These are phyloP conservation scores for Dothistroma septosporum DNA, from an alignment of 2,329 filamentous ascomycete genomes.

Conservation along the genomic window DNA sequence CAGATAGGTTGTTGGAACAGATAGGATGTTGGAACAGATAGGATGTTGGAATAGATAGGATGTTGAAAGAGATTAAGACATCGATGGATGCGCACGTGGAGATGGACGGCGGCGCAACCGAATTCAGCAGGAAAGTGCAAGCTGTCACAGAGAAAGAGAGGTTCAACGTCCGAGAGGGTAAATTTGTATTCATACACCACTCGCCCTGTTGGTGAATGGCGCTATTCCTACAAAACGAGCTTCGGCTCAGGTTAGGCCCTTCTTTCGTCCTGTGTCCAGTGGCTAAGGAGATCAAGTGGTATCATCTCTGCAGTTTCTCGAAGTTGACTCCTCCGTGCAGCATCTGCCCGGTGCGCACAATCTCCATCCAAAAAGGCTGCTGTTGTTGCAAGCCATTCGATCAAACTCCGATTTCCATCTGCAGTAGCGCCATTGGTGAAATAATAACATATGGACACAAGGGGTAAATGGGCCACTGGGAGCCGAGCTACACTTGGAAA, in stretches of 20 bases:
- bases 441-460: slow-evolving; percentile 19
- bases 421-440: slow-evolving; percentile 15
- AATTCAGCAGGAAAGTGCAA: not conserved
- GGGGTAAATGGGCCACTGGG: slow-evolving; percentile 1
- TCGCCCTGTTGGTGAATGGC: not conserved
- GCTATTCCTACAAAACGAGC: slow-evolving; percentile 12
- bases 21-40: no score
- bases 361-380: not conserved
- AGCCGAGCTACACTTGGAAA: slow-evolving; percentile 18
- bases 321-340: slow-evolving; percentile 7
- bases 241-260: slow-evolving; percentile 6
- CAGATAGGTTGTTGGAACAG: no score
- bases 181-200: slow-evolving; percentile 12
- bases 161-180: slow-evolving; percentile 7
- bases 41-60: no score
- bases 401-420: slow-evolving; percentile 11
- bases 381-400: not conserved
- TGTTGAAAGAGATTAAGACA: no score
- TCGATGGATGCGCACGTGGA: not conserved
- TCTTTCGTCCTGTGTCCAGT: slow-evolving; percentile 17
- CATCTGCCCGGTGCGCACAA: slow-evolving; percentile 13
- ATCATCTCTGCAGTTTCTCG: slow-evolving; percentile 23
- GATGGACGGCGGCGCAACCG: not conserved
- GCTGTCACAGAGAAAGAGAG: not conserved
- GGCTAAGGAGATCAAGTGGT: slow-evolving; percentile 14